These are phyloP conservation scores for Russula griseocarnosa DNA, from an alignment of 768 basidiomycete species.

Conservation along the genomic window DNA sequence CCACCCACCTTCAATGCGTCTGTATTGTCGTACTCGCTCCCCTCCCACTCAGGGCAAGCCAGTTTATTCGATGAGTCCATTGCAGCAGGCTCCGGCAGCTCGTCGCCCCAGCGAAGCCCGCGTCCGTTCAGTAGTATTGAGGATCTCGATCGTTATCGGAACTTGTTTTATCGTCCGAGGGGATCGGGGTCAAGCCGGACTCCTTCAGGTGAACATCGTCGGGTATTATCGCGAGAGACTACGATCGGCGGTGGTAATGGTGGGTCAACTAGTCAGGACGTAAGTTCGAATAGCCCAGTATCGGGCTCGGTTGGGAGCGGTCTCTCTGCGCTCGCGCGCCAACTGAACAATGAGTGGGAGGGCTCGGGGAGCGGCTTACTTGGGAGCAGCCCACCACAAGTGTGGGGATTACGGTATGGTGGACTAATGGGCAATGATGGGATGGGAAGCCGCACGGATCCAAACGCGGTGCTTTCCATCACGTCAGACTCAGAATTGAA, in stretches of 20 bases:
- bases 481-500: conserved; percentile 22
- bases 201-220: conserved; percentile 25
- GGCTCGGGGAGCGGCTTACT: not conserved
- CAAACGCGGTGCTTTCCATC: conserved; percentile 29
- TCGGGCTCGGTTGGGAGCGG: conserved; percentile 28
- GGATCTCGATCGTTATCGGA: conserved; percentile 69
- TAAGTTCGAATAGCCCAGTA: conserved; percentile 26
- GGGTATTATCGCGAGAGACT: conserved; percentile 23
- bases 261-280: conserved; percentile 31
- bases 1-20: conserved; percentile 32
- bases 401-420: conserved; percentile 31
- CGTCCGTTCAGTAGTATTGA: conserved; percentile 56
- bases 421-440: conserved; percentile 26
- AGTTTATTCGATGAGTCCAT: conserved; percentile 22
- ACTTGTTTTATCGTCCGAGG: conserved; percentile 63
- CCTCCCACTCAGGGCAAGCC: conserved; percentile 16
- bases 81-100: conserved; percentile 32
- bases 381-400: conserved; percentile 10
- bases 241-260: not conserved
- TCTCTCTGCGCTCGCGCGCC: conserved; percentile 40
- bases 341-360: conserved; percentile 38
- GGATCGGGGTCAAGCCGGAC: conserved; percentile 18
- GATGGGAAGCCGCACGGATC: conserved; percentile 15
- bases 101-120: conserved; percentile 44
- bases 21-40: conserved; percentile 11